Conservation (phyloP, 371 early-diverging fungal species). For the Apophysomyces sp. region DNA sequence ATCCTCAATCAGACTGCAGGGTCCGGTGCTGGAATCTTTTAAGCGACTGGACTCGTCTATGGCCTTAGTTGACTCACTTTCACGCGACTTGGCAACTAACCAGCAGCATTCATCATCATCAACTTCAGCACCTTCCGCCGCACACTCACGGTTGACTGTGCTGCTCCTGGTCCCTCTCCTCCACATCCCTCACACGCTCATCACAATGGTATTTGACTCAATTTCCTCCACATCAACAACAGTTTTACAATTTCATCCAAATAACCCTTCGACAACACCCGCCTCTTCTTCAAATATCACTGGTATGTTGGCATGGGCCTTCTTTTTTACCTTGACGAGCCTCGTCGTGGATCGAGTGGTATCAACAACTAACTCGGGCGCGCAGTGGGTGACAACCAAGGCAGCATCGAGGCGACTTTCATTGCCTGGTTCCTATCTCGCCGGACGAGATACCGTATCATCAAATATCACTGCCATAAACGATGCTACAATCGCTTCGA, state of each 20-base stretch:
- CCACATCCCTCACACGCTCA: slow-evolving; percentile 39
- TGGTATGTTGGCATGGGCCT: slow-evolving; percentile 35
- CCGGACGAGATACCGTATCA: background rate
- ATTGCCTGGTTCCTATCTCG: slow-evolving; percentile 25
- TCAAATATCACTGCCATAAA: background rate
- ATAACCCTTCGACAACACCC: background rate
- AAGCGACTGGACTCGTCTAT: slow-evolving; percentile 40
- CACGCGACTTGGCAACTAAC: slow-evolving; percentile 38
- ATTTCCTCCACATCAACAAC: background rate
- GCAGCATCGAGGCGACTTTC: slow-evolving; percentile 12
- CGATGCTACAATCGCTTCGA: background rate
- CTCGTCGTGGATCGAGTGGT: slow-evolving; percentile 29
- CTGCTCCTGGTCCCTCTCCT: slow-evolving; percentile 32
- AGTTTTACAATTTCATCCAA: background rate
- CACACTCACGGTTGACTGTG: slow-evolving; percentile 12
- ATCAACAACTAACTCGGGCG: slow-evolving; percentile 4
- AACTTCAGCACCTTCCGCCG: background rate
- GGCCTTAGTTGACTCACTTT: slow-evolving; percentile 47
- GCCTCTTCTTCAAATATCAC: slow-evolving; percentile 15
- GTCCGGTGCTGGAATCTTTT: slow-evolving; percentile 38
- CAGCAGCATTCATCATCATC: background rate
- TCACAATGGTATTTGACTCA: slow-evolving; percentile 34
- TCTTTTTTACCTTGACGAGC: slow-evolving; percentile 35
- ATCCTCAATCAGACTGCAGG: slow-evolving; percentile 3
- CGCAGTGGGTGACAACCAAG: background rate